Conservation (phyloP, 768 basidiomycete species). For the Russula brevipes region DNA sequence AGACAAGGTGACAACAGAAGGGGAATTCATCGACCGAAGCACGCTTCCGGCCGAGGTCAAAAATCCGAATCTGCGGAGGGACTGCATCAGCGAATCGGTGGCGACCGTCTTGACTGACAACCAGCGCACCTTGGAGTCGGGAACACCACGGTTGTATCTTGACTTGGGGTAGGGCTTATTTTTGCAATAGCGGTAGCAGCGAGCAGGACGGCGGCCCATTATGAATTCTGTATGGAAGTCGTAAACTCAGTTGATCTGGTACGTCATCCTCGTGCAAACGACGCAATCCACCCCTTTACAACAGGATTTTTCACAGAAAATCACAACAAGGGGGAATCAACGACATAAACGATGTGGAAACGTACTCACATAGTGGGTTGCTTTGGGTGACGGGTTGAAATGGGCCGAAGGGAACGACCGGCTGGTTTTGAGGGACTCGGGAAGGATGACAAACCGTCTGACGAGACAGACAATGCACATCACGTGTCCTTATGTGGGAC, state of each 20-base stretch:
- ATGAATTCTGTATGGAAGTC: slow-evolving; percentile 1
- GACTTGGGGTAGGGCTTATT: slow-evolving; percentile 98
- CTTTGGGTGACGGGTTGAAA: background rate
- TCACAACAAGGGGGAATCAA: background rate
- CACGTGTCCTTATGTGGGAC: background rate
- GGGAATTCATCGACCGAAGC: slow-evolving; percentile 98
- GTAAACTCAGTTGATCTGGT: background rate
- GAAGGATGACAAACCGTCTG: slow-evolving; percentile 18
- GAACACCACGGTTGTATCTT: slow-evolving; percentile 97
- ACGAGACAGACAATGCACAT: background rate
- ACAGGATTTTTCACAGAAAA: background rate
- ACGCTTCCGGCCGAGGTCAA: slow-evolving; percentile 92
- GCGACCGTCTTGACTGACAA: background rate
- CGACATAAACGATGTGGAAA: background rate
- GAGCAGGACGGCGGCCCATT: slow-evolving; percentile 97
- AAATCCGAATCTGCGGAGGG: slow-evolving; percentile 80
- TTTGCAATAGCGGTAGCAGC: slow-evolving; percentile 99
- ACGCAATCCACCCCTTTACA: slow-evolving; percentile 12
- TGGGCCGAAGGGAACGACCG: background rate
- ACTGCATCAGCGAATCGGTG: background rate
- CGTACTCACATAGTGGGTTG: slow-evolving; percentile 11
- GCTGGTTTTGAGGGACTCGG: slow-evolving; percentile 5
- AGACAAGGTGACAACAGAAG: slow-evolving; percentile 93
- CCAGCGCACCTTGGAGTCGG: slow-evolving; percentile 77
- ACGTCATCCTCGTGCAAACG: slow-evolving; percentile 1